phyloP scores from a whole-genome alignment of 768 basidiomycete species.

The Trametes cubensis region DNA sequence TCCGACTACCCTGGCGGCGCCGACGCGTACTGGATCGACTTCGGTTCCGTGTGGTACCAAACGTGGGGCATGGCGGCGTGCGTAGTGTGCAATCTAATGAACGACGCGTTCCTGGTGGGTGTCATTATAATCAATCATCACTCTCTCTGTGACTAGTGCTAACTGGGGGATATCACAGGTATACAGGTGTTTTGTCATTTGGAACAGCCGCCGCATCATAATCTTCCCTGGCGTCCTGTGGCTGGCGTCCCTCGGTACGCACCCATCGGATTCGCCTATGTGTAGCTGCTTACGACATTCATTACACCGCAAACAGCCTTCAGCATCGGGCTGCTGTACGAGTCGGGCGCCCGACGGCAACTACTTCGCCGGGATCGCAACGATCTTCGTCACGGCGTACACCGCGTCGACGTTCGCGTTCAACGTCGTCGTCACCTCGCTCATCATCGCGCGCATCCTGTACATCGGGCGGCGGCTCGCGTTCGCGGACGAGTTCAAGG shows the following conservation, averaged over 20 bases:
- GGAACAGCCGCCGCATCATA: slow-evolving; percentile 12
- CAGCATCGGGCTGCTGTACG: slow-evolving; percentile 15
- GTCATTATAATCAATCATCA: not conserved
- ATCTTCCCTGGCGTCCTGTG: slow-evolving; percentile 10
- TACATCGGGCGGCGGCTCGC: slow-evolving; percentile 31
- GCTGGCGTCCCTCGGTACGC: slow-evolving; percentile 15
- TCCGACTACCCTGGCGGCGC: slow-evolving; percentile 36
- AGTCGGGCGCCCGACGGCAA: slow-evolving; percentile 19
- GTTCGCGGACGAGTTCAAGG: slow-evolving; percentile 30
- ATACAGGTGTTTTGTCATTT: slow-evolving; percentile 21
- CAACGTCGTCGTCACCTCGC: slow-evolving; percentile 41
- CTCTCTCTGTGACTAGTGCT: no score
- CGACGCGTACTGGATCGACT: slow-evolving; percentile 34
- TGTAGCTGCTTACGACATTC: no score
- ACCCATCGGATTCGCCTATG: no score
- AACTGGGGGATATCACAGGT: not conserved
- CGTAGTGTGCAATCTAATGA: slow-evolving; percentile 37
- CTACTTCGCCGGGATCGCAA: slow-evolving; percentile 41
- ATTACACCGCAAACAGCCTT: not conserved
- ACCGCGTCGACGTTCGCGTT: slow-evolving; percentile 40
- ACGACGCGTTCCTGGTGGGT: slow-evolving; percentile 42
- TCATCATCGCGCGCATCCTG: slow-evolving; percentile 40
- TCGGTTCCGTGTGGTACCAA: slow-evolving; percentile 34
- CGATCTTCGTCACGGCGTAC: slow-evolving; percentile 42
- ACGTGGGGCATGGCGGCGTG: slow-evolving; percentile 28